Evolutionary conservation across 169 alveolate genomes (phyloP), one percentile per base, ranked within the genome.

Genomic region (Prorocentrum cordatum): DNA sequence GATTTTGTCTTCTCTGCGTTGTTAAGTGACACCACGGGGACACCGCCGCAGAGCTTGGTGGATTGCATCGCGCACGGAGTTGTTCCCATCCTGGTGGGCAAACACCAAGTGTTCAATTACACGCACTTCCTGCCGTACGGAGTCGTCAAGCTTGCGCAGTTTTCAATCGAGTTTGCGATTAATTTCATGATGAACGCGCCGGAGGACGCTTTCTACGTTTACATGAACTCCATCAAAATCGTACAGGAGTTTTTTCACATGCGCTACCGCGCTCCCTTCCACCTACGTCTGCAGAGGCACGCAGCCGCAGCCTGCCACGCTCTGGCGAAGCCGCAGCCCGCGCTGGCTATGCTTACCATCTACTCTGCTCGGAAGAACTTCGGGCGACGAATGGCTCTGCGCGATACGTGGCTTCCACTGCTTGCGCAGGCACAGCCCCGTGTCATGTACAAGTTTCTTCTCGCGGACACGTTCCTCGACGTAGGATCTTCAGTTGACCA

Each of bases 221-320:
- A 62, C 27, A 80, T 70, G 33, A 82, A 82, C 58, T 61, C 91
- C 10, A 80, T 82, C 42, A 82, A 82, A 80, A 64, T 82, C 22
- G 91, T 82, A 42, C 91, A 82, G 62, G 91, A 82, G 91, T 82
- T 82, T 31, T 82, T 82, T 54, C 35, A 82, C 80, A 82, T 82
- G 91, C 61, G 91, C 68, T 82, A 82, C 64, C 71, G 38, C 20
- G 72, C 45, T 16, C 91, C 91, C 18, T 82, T 82, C n/a, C 80
- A 27, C n/a, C 70, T 38, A 18, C 59, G 91, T 2, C 36, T 82
- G 66, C 91, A 32, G 38, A 68, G 80, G 7, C 91, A 82, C 22
- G 91, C 91, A 2, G 35, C 29, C 72, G 4, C 20, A 47, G 75
- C 47, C 7, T 82, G 91, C 33, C 91, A 82, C 20, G 91, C 91